Percentiles rank a stretch among this genome's conserved stretches.
phyloP scores from a whole-genome alignment of 2,329 filamentous ascomycete species.

The Zasmidium angulare region DNA sequence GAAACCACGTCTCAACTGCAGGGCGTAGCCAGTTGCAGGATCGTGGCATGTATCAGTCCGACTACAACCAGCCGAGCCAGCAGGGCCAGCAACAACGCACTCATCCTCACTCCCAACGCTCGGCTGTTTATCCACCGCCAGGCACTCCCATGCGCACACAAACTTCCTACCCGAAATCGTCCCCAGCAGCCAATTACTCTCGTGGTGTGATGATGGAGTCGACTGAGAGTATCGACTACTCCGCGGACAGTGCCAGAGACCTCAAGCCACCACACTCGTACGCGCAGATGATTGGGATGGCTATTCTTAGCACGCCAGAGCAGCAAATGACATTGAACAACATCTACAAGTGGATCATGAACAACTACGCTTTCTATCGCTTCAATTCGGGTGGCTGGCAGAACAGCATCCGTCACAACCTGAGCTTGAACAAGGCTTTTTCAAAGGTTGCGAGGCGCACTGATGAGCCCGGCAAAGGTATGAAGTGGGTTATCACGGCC shows the following conservation, averaged over 20 bases:
- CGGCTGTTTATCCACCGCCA: constrained; percentile 32
- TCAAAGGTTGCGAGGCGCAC: constrained; percentile 89
- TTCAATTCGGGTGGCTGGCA: constrained; percentile 88
- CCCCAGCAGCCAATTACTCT: constrained; percentile 47
- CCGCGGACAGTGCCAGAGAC: constrained; percentile 79
- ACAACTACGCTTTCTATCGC: constrained; percentile 89
- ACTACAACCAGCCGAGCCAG: constrained; percentile 26
- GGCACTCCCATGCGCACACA: constrained; percentile 37
- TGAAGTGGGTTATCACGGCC: constrained; percentile 95
- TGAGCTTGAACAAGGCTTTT: constrained; percentile 93
- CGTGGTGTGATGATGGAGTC: constrained; percentile 54
- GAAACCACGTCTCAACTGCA: constrained; percentile 8
- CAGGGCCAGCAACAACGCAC: constrained; percentile 28
- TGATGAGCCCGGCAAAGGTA: constrained; percentile 95
- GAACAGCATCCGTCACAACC: constrained; percentile 96
- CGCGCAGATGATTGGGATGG: constrained; percentile 94
- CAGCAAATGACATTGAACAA: constrained; percentile 87
- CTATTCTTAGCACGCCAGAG: constrained; percentile 81
- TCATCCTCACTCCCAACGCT: constrained; percentile 38
- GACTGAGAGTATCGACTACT: constrained; percentile 68
- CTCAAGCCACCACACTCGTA: constrained; percentile 97
- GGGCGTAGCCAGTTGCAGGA: constrained; percentile 23
- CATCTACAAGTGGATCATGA: constrained; percentile 92
- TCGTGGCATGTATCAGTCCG: constrained; percentile 24
- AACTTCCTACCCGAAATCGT: constrained; percentile 42